Base-by-base conservation (phyloP, 2,329 filamentous ascomycete genomes). In the Coniosporium tulheliwenetii region DNA sequence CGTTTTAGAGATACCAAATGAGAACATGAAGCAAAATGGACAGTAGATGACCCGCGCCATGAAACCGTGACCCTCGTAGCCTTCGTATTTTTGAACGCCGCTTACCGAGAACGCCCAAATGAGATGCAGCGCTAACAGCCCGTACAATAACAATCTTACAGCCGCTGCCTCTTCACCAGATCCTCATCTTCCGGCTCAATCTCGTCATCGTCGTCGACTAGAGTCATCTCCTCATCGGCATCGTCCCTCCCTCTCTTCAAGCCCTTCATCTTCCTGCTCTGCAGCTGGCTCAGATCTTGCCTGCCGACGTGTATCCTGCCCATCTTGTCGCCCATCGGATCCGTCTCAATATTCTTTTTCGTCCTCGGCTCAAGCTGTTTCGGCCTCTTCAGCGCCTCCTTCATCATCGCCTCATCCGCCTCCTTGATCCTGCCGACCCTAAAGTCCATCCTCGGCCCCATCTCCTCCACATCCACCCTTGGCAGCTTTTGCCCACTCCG, bases 261-360 rank as follows among this genome's bases (percentile, higher is more conserved):
- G 50, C 87, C 91, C 77, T 98, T 98, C 87, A 98, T 96, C 77
- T 98, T 98, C 57, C 91, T 79, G 40, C 87, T 93, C 70, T 98
- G 91, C 62, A 98, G 63, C 52, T 81, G 75, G 56, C 70, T 71
- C 44, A 98, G 72, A 64, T 98, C 86, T 64, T 95, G 86, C 67
- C 81, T 85, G 55, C 83, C 85, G 44, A 93, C 64, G 61, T 98
- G 91, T 47, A 98, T 82, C 51, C 86, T 79, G 47, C 89, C 91
- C 48, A 96, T 72, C 79, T 96, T 96, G 64, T 98, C 91, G 58
- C 91, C 91, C 66, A 98, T 85, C 36, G 79, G 64, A 60, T 96
- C 87, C 43, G 83, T 93, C 41, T 78, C 75, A 52, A 98, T 81
- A 62, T 98, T 98, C 81, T 98, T 98, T 81, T 94, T 96, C 45